Conservation (phyloP, 495 filamentous ascomycete genomes). For the Halenospora varia region DNA sequence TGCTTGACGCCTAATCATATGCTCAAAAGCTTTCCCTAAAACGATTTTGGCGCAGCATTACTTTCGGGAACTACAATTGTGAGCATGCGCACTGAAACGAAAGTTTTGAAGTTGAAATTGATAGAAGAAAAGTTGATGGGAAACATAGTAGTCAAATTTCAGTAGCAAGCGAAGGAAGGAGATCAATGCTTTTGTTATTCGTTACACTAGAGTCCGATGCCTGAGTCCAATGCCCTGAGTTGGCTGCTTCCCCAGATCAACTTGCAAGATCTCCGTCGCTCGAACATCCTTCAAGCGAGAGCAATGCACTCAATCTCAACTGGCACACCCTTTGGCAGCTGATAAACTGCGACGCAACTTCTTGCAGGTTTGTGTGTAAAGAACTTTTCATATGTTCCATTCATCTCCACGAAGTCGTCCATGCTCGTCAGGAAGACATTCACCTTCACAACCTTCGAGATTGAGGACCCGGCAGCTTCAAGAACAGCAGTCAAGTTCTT, state of each 20-base stretch:
- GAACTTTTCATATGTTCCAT: constrained; percentile 69
- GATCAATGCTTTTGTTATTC: too few species aligned
- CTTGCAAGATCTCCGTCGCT: neutral
- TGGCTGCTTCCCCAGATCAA: neutral
- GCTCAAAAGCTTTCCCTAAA: too few species aligned
- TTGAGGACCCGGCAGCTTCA: constrained; percentile 54
- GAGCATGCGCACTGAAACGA: too few species aligned
- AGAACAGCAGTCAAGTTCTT: constrained; percentile 65
- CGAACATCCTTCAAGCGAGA: constrained; percentile 34
- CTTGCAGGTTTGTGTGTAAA: constrained; percentile 85
- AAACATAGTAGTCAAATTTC: too few species aligned
- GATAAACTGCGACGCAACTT: constrained; percentile 67
- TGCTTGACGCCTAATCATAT: too few species aligned
- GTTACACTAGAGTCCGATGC: too few species aligned
- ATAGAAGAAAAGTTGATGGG: too few species aligned
- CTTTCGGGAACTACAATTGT: too few species aligned
- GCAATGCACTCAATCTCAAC: constrained; percentile 74
- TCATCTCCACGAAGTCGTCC: constrained; percentile 71
- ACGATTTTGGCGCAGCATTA: too few species aligned
- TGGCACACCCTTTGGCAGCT: constrained; percentile 59
- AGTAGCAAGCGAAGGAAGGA: too few species aligned
- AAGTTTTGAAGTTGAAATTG: too few species aligned
- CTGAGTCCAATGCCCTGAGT: neutral
- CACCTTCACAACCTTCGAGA: constrained; percentile 65
- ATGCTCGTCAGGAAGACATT: constrained; percentile 67